Conservation (phyloP, 495 filamentous ascomycete genomes). For the Neurospora terricola region DNA sequence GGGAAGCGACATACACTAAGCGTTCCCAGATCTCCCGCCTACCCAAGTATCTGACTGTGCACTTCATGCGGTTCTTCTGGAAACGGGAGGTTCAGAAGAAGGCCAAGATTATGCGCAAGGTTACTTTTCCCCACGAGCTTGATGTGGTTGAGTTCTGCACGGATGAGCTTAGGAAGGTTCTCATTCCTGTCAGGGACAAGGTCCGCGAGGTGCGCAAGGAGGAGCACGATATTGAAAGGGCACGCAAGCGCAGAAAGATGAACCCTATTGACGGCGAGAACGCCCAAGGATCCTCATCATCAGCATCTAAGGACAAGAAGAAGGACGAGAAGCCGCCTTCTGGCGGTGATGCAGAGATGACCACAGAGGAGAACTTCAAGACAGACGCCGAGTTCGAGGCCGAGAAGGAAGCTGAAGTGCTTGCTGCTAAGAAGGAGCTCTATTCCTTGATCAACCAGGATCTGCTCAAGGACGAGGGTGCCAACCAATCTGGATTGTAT, state of each 20-base stretch:
- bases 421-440: slow-evolving; percentile 74
- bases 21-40: slow-evolving; percentile 76
- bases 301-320: slow-evolving; percentile 26
- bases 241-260: slow-evolving; percentile 77
- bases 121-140: slow-evolving; percentile 86
- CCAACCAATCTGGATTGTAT: slow-evolving; percentile 88
- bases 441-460: slow-evolving; percentile 61
- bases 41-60: slow-evolving; percentile 91
- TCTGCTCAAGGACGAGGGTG: slow-evolving; percentile 62
- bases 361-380: slow-evolving; percentile 56
- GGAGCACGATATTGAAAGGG: slow-evolving; percentile 78
- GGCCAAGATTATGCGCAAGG: slow-evolving; percentile 98
- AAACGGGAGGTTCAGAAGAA: slow-evolving; percentile 90
- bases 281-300: slow-evolving; percentile 3
- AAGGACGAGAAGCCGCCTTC: slow-evolving; percentile 23
- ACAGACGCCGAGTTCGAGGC: slow-evolving; percentile 87
- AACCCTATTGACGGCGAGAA: slow-evolving; percentile 33
- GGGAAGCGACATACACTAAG: slow-evolving; percentile 80
- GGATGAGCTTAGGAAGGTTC: slow-evolving; percentile 69
- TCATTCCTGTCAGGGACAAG: slow-evolving; percentile 88
- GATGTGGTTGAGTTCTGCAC: slow-evolving; percentile 94
- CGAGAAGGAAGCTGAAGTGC: slow-evolving; percentile 63
- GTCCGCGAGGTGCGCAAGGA: slow-evolving; percentile 93
- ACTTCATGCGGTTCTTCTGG: slow-evolving; percentile 98
- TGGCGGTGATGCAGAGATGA: slow-evolving; percentile 59